Conservation (phyloP, 257 asterid genomes). For the Capsicum chinense region DNA sequence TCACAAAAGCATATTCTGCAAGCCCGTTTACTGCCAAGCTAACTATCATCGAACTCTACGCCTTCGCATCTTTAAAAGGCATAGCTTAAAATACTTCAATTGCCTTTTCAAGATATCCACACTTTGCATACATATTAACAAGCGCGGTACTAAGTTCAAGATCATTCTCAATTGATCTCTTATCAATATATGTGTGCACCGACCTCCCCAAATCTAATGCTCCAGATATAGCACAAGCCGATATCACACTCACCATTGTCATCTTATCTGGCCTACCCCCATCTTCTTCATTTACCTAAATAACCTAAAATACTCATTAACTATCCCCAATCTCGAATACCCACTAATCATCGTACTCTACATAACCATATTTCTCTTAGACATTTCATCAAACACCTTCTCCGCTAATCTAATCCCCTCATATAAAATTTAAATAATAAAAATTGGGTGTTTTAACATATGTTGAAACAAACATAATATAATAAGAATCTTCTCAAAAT, state of each 20-base stretch:
- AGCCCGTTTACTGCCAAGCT: too few species aligned
- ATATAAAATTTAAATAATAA: too few species aligned
- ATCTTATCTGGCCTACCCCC: slow-evolving; percentile 70
- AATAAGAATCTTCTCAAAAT: too few species aligned
- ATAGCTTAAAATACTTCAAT: slow-evolving; percentile 53
- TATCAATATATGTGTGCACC: slow-evolving; percentile 45
- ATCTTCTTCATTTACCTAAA: slow-evolving; percentile 68
- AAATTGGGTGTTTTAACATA: too few species aligned
- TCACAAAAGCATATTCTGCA: too few species aligned
- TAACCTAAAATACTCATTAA: slow-evolving; percentile 62
- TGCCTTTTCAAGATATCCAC: slow-evolving; percentile 73
- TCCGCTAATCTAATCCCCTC: too few species aligned
- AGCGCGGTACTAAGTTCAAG: slow-evolving; percentile 73
- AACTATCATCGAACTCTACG: too few species aligned
- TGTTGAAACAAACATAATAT: too few species aligned
- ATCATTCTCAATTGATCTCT: slow-evolving; percentile 60
- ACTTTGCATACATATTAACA: slow-evolving; percentile 77
- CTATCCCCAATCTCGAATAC: slow-evolving; percentile 61
- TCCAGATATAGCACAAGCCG: too few species aligned
- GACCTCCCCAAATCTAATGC: too few species aligned
- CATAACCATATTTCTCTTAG: slow-evolving; percentile 44
- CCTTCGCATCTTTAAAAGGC: too few species aligned
- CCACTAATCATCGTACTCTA: slow-evolving; percentile 80
- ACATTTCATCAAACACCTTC: too few species aligned
- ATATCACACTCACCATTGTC: neutral